Evolutionary conservation across 1,284 basidiomycete species (phyloP).

Genomic region (Schizophyllum commune): DNA sequence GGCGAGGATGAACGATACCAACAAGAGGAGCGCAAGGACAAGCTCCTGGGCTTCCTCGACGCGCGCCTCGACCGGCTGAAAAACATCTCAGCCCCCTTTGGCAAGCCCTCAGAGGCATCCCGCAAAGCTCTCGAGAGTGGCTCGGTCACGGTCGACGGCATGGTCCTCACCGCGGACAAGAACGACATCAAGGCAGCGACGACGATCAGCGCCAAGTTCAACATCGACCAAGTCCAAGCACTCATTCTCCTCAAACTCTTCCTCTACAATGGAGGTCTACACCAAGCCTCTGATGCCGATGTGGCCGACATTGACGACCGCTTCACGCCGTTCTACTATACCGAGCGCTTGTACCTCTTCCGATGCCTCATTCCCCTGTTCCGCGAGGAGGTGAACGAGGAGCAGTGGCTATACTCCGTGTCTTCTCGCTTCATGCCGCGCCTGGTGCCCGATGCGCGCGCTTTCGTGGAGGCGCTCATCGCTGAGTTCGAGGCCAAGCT

Average conservation of each 20-base stretch:
- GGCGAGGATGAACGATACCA: not conserved
- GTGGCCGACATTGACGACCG: slow-evolving; percentile 12
- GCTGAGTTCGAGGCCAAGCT: slow-evolving; percentile 51
- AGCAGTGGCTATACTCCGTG: slow-evolving; percentile 46
- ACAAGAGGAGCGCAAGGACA: not conserved
- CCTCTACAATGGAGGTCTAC: slow-evolving; percentile 61
- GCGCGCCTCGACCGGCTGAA: slow-evolving; percentile 50
- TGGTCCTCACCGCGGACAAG: slow-evolving; percentile 52
- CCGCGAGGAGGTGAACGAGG: slow-evolving; percentile 24
- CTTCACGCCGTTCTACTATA: slow-evolving; percentile 63
- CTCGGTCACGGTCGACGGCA: slow-evolving; percentile 60
- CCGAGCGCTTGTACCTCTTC: slow-evolving; percentile 63
- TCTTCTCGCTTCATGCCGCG: slow-evolving; percentile 48
- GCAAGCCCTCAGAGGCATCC: slow-evolving; percentile 58
- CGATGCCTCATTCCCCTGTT: slow-evolving; percentile 51
- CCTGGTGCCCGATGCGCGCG: slow-evolving; percentile 52
- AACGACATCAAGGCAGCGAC: slow-evolving; percentile 46
- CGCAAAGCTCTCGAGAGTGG: slow-evolving; percentile 58
- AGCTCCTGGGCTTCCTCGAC: slow-evolving; percentile 35
- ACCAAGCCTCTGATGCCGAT: not conserved
- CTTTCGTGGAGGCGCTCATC: slow-evolving; percentile 52
- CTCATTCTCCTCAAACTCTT: slow-evolving; percentile 68
- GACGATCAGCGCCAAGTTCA: slow-evolving; percentile 55
- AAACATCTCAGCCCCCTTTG: slow-evolving; percentile 53
- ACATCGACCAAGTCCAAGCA: slow-evolving; percentile 72